Percentiles rank a stretch among this genome's conserved stretches.
These are phyloP conservation scores for Paracoccidioides brasiliensis DNA, from an alignment of 2,329 filamentous ascomycete species.

Conservation along the genomic window DNA sequence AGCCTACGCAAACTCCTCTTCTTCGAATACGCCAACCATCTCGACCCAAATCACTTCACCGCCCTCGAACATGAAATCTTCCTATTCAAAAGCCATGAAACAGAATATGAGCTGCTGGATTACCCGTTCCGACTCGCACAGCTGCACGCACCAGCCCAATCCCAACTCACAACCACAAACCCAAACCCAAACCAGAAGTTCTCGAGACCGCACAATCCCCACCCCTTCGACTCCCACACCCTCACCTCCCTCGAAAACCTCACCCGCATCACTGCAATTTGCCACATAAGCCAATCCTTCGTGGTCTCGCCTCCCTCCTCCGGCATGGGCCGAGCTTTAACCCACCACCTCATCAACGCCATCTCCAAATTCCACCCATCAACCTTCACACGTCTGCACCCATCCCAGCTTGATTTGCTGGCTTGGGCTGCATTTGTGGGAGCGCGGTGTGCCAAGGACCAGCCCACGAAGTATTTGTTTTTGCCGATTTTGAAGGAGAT, in stretches of 20 bases:
- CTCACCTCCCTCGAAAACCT: slow-evolving; percentile 18
- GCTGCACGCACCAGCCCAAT: not conserved
- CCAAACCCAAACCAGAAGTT: not conserved
- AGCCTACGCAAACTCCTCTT: slow-evolving; percentile 22
- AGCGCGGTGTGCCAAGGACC: slow-evolving; percentile 20
- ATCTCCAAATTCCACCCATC: slow-evolving; percentile 12
- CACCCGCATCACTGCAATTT: slow-evolving; percentile 20
- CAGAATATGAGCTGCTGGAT: slow-evolving; percentile 27
- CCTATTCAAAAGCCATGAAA: slow-evolving; percentile 21
- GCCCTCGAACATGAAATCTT: slow-evolving; percentile 21
- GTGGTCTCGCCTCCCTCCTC: slow-evolving; percentile 23
- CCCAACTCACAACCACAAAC: not conserved
- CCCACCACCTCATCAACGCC: slow-evolving; percentile 17
- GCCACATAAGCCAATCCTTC: slow-evolving; percentile 21
- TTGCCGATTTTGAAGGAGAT: slow-evolving; percentile 17
- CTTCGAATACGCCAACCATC: slow-evolving; percentile 19
- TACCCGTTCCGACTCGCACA: slow-evolving; percentile 19
- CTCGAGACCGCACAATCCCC: slow-evolving; percentile 6
- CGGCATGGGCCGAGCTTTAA: slow-evolving; percentile 23
- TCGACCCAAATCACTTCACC: slow-evolving; percentile 13
- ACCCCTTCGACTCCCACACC: not conserved
- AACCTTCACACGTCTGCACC: slow-evolving; percentile 7
- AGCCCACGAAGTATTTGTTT: slow-evolving; percentile 21
- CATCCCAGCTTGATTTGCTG: slow-evolving; percentile 16
- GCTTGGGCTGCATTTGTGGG: slow-evolving; percentile 24